Evolutionary conservation across 305 asterid species (phyloP).

Genomic region (Galium porrigens): DNA sequence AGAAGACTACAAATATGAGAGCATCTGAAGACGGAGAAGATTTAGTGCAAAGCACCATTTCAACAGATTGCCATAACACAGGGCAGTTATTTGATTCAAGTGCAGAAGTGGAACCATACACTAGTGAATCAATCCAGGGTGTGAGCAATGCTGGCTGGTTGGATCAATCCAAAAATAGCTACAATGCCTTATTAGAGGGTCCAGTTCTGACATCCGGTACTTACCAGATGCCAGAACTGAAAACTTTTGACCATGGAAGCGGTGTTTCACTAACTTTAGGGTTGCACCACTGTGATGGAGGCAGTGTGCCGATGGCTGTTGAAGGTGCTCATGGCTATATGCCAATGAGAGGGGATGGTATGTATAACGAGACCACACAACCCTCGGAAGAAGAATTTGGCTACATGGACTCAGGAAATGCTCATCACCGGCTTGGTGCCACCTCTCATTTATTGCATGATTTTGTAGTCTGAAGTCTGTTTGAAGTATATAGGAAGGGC

Average conservation of each 20-base stretch:
- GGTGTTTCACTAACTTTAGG: conserved; percentile 67
- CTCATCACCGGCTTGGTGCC: conserved; percentile 34
- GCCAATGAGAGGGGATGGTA: conserved; percentile 33
- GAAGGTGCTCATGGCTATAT: conserved; percentile 27
- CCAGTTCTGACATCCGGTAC: conserved; percentile 9
- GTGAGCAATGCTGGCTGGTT: conserved; percentile 16
- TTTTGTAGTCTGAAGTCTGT: conserved; percentile 23
- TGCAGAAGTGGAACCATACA: conserved; percentile 32
- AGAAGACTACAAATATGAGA: conserved; percentile 22
- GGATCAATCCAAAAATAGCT: neutral
- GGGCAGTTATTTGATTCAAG: conserved; percentile 28
- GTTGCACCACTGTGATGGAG: conserved; percentile 58
- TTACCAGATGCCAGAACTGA: conserved; percentile 44
- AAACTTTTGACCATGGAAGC: conserved; percentile 34
- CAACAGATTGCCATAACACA: conserved; percentile 20
- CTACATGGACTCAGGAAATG: conserved; percentile 38
- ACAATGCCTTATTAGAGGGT: conserved; percentile 16
- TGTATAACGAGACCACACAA: conserved; percentile 26
- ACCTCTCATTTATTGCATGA: conserved; percentile 37
- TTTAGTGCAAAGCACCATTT: conserved; percentile 26
- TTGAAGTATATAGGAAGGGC: neutral
- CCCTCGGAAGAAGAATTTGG: conserved; percentile 29
- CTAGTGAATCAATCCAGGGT: conserved; percentile 13
- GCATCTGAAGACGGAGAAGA: conserved; percentile 39
- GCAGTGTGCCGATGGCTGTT: conserved; percentile 29